Evolutionary conservation across 164 flowering plant genomes (phyloP), one percentile per base, ranked within the genome.

Genomic region (Sedum album): DNA sequence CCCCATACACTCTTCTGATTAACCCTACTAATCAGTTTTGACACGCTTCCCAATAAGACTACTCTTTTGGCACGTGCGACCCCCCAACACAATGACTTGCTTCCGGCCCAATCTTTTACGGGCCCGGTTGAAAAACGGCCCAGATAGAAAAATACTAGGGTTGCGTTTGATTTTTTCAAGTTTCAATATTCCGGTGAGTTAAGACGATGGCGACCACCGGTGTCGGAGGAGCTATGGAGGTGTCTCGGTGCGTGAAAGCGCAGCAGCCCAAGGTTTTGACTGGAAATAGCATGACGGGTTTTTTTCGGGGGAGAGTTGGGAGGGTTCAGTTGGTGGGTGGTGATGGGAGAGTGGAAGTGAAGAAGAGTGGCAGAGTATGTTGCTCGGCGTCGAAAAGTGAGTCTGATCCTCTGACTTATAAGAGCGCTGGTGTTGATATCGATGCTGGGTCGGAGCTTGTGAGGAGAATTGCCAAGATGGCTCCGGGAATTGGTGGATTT

Each of bases 361-460:
- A 21, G 60, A 55, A 55, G 60, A 55, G 60, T 55, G 31, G 33
- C 14, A 57, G 62, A 57, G 31, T 57, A 14, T 17, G 3, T 57
- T 57, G 62, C 33, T 57, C 31, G 4, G 62, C n/a, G 2, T 57
- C 62, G 20, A 57, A 57, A 15, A 57, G n/a, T 15, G 62, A 57
- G 6, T 57, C 62, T 66, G 78, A 55, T 38, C 79, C 87, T 1
- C 79, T 93, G 31, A 90, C 93, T 2, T 91, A 91, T 60, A 89
- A 89, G 72, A 91, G 81, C 46, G 89, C 98, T n/a, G 98, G 98
- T 41, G 98, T 91, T 8, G 96, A 91, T 68, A 93, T 93, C 20
- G 98, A 93, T 82, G 97, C 98, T 57, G 98, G 98, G 20, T 70
- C 97, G 0, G 98, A 93, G 73, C 96, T 93, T 66, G 97, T 93